phyloP scores from a whole-genome alignment of 2,329 filamentous ascomycete species.

The Aaosphaeria arxii region DNA sequence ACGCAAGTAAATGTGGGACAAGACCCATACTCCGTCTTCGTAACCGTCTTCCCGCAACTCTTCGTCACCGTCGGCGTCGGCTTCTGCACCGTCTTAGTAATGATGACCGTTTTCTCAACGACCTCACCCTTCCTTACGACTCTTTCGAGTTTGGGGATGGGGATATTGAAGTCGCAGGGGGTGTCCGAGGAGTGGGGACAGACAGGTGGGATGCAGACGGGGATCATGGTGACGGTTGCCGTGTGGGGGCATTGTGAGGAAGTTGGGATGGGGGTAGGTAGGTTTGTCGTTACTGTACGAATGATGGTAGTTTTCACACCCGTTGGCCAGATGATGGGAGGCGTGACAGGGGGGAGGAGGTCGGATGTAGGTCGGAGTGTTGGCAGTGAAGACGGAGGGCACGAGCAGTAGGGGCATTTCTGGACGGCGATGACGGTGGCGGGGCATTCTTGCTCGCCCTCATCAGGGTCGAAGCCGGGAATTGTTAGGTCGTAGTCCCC shows the following conservation, averaged over 20 bases:
- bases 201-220: constrained; percentile 13
- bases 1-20: constrained; percentile 25
- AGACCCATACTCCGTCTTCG: constrained; percentile 4
- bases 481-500: not conserved
- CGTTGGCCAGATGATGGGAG: too few species aligned
- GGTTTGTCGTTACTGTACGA: not conserved
- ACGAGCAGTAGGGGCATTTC: constrained; percentile 9
- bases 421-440: constrained; percentile 6
- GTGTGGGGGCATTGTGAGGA: constrained; percentile 1
- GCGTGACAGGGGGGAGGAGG: too few species aligned
- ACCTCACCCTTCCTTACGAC: constrained; percentile 2
- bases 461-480: not conserved
- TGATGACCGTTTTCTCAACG: constrained; percentile 13
- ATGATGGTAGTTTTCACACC: too few species aligned
- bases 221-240: constrained; percentile 8
- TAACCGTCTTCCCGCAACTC: constrained; percentile 1
- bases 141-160: constrained; percentile 6
- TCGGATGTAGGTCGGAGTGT: not conserved
- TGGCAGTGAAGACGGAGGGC: constrained; percentile 1
- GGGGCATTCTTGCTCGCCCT: constrained; percentile 6
- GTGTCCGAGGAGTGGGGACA: constrained; percentile 9
- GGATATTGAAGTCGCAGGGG: constrained; percentile 11
- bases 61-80: constrained; percentile 1
- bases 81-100: constrained; percentile 2
- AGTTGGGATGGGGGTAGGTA: constrained; percentile 1